Evolutionary conservation across 768 basidiomycete species (phyloP), one percentile per base, ranked within the genome.

Genomic region (Auricularia cornea): DNA sequence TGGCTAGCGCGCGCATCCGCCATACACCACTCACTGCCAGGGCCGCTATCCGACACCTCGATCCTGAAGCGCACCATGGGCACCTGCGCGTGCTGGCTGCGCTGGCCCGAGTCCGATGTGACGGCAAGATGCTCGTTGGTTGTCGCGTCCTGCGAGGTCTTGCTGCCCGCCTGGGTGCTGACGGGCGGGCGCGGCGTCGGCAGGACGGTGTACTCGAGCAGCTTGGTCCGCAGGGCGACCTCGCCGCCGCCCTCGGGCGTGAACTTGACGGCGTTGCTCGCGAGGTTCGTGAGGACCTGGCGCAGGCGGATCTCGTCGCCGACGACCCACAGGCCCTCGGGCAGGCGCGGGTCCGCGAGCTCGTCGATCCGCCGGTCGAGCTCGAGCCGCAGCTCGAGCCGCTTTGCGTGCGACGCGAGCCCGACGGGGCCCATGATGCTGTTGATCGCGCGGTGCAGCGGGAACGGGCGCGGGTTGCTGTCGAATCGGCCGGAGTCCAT

Each of bases 241-340:
- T 67, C 68, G n/a, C 75, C 74, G 28, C 54, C 54, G 35, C 60
- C 52, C 12, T 62, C 62, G 10, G 72, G 69, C 20, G 73, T 74
- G 67, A 75, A 75, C 66, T 57, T 57, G 29, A 57, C 54, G 26
- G 75, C 75, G 60, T 77, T 77, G 30, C 72, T 72, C 1, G 76
- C 76, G 60, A 80, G 71, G 63, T 79, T 80, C 59, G 74, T 76
- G 32, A 71, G 65, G 18, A 76, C 70, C 62, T 76, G 75, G 23
- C 76, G 72, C 63, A 78, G 62, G 1, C 79, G 70, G 69, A 79
- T 74, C 65, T 80, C 79, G 65, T 78, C 76, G 28, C 78, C 78
- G 16, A 79, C 68, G 51, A 80, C 78, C 75, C 69, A 70, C 0
- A 69, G 65, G 12, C 63, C 62, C 14, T 59, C 29, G 20, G 32